Conservation (phyloP, 1,284 basidiomycete species). For the Ceratobasidium sp. region DNA sequence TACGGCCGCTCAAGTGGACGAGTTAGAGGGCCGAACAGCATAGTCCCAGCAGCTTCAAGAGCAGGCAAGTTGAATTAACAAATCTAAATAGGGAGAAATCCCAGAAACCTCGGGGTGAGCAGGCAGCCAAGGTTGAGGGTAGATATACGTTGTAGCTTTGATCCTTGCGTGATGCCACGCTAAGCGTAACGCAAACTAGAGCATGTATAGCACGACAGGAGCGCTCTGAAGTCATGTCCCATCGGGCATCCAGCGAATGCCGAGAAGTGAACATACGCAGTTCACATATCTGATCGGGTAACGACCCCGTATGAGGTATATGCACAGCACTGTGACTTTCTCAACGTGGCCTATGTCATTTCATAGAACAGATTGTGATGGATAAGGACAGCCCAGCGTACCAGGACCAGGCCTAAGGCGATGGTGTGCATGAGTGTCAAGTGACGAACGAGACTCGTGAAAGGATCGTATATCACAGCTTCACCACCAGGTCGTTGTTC, state of each 20-base stretch:
- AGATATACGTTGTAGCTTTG: background rate
- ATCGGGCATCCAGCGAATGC: background rate
- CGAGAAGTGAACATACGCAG: background rate
- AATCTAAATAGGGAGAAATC: background rate
- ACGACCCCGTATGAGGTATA: too few species aligned
- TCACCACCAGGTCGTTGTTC: too few species aligned
- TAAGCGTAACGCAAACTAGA: background rate
- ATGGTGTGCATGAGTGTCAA: too few species aligned
- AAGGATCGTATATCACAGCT: too few species aligned
- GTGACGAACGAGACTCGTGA: too few species aligned
- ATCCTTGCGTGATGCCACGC: background rate
- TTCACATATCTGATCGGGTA: background rate
- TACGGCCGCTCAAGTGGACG: background rate
- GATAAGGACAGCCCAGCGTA: too few species aligned
- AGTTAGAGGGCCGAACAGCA: background rate
- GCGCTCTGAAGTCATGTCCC: background rate
- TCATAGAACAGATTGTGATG: too few species aligned
- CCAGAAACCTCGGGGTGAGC: background rate
- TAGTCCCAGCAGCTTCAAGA: background rate
- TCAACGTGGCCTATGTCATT: too few species aligned
- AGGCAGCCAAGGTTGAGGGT: background rate
- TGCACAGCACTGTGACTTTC: too few species aligned
- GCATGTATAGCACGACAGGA: too few species aligned
- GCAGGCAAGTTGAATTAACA: background rate
- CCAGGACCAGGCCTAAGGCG: too few species aligned